Evolutionary conservation across 108 stramenopile species (phyloP).

Genomic region (Aurantiochytrium sp.): DNA sequence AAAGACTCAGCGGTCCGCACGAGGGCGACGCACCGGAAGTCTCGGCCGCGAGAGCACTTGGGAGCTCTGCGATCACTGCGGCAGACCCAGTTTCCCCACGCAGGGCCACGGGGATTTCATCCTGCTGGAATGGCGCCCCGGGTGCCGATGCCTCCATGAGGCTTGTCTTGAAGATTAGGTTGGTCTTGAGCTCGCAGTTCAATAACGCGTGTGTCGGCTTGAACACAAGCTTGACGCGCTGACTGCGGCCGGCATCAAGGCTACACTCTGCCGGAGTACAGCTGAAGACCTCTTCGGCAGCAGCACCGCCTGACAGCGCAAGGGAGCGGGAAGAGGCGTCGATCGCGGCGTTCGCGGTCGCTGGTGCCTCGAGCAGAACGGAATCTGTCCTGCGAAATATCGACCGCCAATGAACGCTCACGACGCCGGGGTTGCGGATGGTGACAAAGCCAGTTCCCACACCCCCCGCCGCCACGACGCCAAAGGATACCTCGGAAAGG

Average conservation of each 20-base stretch:
- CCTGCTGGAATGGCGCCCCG: no score
- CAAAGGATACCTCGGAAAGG: not conserved
- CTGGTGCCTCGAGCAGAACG: not conserved
- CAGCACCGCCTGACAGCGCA: no score
- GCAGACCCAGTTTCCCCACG: no score
- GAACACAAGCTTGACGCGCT: not conserved
- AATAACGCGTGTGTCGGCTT: not conserved
- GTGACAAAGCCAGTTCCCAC: not conserved
- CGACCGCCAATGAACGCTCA: not conserved
- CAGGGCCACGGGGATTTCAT: no score
- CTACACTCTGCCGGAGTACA: not conserved
- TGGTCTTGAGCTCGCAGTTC: not conserved
- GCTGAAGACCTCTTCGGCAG: not conserved
- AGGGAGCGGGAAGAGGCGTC: no score
- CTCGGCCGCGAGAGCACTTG: no score
- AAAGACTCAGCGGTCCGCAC: no score
- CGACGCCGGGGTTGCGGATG: not conserved
- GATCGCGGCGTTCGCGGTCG: not conserved
- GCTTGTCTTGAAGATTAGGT: not conserved
- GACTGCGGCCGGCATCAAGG: not conserved
- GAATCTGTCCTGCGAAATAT: no score
- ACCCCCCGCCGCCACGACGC: not conserved
- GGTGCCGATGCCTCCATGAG: no score
- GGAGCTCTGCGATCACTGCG: no score
- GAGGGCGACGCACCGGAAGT: no score